Base-by-base conservation (phyloP, 2,329 filamentous ascomycete genomes). In the Fusarium sp. region DNA sequence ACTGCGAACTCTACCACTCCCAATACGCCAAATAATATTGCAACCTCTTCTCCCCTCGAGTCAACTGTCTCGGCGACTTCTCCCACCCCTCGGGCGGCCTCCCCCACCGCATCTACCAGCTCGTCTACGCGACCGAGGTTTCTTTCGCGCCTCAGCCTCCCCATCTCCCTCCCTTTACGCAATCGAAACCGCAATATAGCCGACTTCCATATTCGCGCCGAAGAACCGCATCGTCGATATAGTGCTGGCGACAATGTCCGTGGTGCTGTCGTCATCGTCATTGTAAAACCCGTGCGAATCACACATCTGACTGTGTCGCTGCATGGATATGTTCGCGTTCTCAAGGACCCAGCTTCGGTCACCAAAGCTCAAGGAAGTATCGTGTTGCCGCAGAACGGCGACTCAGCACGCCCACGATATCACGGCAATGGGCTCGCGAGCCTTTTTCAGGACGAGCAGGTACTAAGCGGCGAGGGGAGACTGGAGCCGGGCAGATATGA, bases 361-460 rank as follows among this genome's bases (percentile, higher is more conserved):
- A 78, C 80, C 60, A 84, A 83, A 57, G 81, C 83, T 53, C 78
- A 82, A 49, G 74, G 76, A 50, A 69, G 78, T 61, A 79, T 80
- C 42, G 77, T 79, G 6, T 73, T 80, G 22, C 73, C 77, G 22
- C 69, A 75, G 73, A 65, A 75, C 66, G 69, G 77, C 69, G 61
- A 75, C 72, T 78, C 68, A 55, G 70, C 65, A 25, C 78, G 76
- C 26, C 77, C 79, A 19, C 83, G 83, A 64, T 91, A 91, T 71
- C 88, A 88, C 71, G 89, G 89, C 68, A 91, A 91, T 78, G 91
- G 91, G 29, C 87, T 91, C 68, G 90, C 88, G n/a, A 90, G 89
- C 38, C 79, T 95, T 41, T 95, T 94, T 72, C 89, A 93, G 75
- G 91, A 95, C 71, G 91, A 95, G 77, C 84, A 89, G 73, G 89